Evolutionary conservation across 192 early-diverging fungal species (phyloP).

Genomic region (Rhizophagus sp.): DNA sequence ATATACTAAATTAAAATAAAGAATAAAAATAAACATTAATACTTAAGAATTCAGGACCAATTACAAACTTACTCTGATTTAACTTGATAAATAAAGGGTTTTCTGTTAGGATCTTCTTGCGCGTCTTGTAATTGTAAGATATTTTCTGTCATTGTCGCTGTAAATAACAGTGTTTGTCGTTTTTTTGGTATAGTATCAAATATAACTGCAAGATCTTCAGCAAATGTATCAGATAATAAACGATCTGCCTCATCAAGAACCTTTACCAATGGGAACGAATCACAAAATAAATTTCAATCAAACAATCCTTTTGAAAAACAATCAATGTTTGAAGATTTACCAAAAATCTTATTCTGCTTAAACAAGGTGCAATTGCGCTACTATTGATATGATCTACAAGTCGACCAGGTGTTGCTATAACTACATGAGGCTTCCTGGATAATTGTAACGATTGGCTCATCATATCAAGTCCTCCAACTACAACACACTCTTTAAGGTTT

Average conservation of each 20-base stretch:
- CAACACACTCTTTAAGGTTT: conserved; percentile 77
- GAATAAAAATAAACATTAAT: not conserved
- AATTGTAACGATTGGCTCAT: conserved; percentile 91
- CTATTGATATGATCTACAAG: conserved; percentile 91
- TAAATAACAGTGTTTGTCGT: conserved; percentile 93
- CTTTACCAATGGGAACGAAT: not conserved
- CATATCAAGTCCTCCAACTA: conserved; percentile 97
- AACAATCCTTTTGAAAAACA: not conserved
- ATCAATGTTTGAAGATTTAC: conserved; percentile 34
- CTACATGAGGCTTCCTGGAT: conserved; percentile 80
- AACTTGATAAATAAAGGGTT: conserved; percentile 58
- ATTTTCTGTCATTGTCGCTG: conserved; percentile 93
- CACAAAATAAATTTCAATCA: not conserved
- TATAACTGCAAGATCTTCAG: conserved; percentile 77
- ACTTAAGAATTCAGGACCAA: not conserved
- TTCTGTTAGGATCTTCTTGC: conserved; percentile 38
- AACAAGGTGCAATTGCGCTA: conserved; percentile 68
- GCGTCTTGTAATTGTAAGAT: conserved; percentile 72
- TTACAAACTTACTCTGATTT: conserved; percentile 37
- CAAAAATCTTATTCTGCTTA: conserved; percentile 77
- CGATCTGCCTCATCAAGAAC: conserved; percentile 96
- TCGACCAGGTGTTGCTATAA: conserved; percentile 94
- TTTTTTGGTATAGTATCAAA: conserved; percentile 75
- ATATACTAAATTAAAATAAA: conserved; percentile 37
- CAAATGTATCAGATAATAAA: conserved; percentile 83